Conservation (phyloP, 2,329 filamentous ascomycete species). For the Ophiostoma piceae region DNA sequence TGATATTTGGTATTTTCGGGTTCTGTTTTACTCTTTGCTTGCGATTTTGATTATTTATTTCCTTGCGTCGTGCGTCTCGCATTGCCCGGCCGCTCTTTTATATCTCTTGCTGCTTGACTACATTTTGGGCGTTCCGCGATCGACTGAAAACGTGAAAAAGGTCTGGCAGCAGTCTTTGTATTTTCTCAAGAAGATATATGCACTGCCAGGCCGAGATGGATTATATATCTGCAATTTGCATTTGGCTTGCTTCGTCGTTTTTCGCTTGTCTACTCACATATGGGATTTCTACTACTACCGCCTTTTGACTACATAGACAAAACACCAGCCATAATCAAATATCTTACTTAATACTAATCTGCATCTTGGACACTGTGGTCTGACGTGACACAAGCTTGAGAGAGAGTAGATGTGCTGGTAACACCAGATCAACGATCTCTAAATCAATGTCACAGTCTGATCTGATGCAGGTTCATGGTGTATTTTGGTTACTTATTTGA, state of each 20-base stretch:
- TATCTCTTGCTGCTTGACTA: constrained; percentile 4
- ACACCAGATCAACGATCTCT: background rate
- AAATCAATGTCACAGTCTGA: background rate
- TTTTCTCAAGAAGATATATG: background rate
- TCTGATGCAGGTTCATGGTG: background rate
- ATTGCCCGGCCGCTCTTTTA: background rate
- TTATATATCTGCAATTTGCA: background rate
- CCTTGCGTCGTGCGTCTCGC: background rate
- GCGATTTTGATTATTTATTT: background rate
- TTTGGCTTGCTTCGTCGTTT: background rate
- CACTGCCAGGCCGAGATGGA: background rate
- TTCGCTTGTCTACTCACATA: background rate
- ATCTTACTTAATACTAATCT: constrained; percentile 1
- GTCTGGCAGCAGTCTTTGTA: background rate
- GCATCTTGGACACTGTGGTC: background rate
- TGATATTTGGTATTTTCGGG: background rate
- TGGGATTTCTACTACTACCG: background rate
- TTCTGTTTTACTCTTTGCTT: background rate
- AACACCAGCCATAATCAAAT: constrained; percentile 9
- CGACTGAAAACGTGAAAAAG: constrained; percentile 1
- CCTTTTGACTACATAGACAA: constrained; percentile 12
- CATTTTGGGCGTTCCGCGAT: constrained; percentile 24
- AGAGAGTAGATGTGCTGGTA: background rate
- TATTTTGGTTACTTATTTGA: background rate
- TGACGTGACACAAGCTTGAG: background rate